Percentiles rank a stretch among this genome's conserved stretches.
phyloP scores from a whole-genome alignment of 441 rosid species.

The Mallotus japonicus region DNA sequence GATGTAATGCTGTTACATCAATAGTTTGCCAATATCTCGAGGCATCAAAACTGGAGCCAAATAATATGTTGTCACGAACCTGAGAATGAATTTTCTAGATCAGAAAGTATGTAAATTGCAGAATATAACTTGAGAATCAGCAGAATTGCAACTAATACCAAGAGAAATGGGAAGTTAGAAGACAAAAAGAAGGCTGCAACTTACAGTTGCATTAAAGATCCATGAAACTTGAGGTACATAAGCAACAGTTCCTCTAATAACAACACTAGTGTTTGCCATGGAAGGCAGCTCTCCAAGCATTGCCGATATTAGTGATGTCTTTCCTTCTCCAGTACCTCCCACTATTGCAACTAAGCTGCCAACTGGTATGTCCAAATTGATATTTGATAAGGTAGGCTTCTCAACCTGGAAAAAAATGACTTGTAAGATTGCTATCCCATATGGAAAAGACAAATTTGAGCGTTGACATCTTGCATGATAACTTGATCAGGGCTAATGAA shows the following conservation, averaged over 20 bases:
- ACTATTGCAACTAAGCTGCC: constrained; percentile 93
- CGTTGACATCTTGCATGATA: not conserved
- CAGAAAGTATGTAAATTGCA: constrained; percentile 6
- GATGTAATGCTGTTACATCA: constrained; percentile 73
- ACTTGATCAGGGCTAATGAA: not conserved
- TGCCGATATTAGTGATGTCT: constrained; percentile 93
- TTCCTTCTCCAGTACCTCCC: constrained; percentile 99
- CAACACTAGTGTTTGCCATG: constrained; percentile 45
- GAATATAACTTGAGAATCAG: constrained; percentile 3
- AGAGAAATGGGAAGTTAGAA: not conserved
- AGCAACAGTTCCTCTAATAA: constrained; percentile 83
- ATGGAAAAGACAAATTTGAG: constrained; percentile 11
- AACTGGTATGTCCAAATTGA: constrained; percentile 73
- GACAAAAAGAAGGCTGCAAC: constrained; percentile 26
- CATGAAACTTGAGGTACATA: constrained; percentile 98
- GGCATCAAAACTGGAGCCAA: constrained; percentile 64
- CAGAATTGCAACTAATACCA: not conserved
- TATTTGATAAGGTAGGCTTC: constrained; percentile 64
- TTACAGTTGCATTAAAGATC: constrained; percentile 97
- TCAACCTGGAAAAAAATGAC: constrained; percentile 45
- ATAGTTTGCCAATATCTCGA: constrained; percentile 73
- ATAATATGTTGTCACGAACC: constrained; percentile 90
- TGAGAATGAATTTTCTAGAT: constrained; percentile 27
- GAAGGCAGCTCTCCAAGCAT: constrained; percentile 95
- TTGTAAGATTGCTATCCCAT: constrained; percentile 2